These are phyloP conservation scores for Trichophyton verrucosum DNA, from an alignment of 2,329 filamentous ascomycete genomes.

Conservation along the genomic window DNA sequence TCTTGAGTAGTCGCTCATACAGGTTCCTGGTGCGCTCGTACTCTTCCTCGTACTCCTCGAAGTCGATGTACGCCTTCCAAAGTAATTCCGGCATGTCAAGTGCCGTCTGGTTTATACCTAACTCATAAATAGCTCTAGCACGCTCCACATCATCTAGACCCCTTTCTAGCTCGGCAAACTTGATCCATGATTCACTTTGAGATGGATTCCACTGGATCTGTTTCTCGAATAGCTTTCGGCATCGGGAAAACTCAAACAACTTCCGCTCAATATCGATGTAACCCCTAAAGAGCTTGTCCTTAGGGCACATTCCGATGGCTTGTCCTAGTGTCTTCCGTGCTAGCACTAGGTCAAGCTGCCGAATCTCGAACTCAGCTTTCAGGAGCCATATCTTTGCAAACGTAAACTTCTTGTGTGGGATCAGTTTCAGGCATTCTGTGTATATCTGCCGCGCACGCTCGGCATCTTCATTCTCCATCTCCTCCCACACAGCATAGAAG, in stretches of 20 bases:
- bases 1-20: slow-evolving; percentile 82
- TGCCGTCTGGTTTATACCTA: slow-evolving; percentile 67
- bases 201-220: slow-evolving; percentile 83
- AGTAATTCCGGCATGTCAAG: slow-evolving; percentile 96
- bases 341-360: slow-evolving; percentile 65
- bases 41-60: slow-evolving; percentile 90
- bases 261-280: slow-evolving; percentile 90
- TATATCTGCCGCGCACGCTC: slow-evolving; percentile 81
- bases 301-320: slow-evolving; percentile 87
- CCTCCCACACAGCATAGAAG: slow-evolving; percentile 93
- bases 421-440: slow-evolving; percentile 68
- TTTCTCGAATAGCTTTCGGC: slow-evolving; percentile 84
- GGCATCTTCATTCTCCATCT: slow-evolving; percentile 67
- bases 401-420: slow-evolving; percentile 94
- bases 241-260: slow-evolving; percentile 85
- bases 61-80: slow-evolving; percentile 98
- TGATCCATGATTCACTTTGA: slow-evolving; percentile 91
- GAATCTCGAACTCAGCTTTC: slow-evolving; percentile 85
- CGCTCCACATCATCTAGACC: slow-evolving; percentile 83
- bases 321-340: slow-evolving; percentile 83
- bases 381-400: slow-evolving; percentile 95
- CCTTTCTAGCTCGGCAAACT: slow-evolving; percentile 85
- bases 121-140: slow-evolving; percentile 79
- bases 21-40: slow-evolving; percentile 69
- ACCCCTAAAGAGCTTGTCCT: slow-evolving; percentile 86